Conservation (phyloP, 73 alveolate genomes). For the Tetrahymena malaccensis region DNA sequence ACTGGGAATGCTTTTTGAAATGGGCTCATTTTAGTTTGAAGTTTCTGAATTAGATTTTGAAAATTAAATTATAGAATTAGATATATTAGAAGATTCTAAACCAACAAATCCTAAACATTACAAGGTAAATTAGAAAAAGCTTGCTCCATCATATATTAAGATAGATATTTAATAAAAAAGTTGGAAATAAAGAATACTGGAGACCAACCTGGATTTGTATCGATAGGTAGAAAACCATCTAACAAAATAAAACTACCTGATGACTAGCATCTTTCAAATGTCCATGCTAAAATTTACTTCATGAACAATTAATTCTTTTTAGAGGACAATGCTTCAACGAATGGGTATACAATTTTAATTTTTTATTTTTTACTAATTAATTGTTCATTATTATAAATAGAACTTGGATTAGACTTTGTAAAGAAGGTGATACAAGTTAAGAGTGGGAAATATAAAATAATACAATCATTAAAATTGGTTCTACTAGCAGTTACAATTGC, state of each 20-base stretch:
- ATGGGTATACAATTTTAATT: constrained; percentile 11
- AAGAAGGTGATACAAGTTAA: constrained; percentile 14
- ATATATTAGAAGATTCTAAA: not conserved
- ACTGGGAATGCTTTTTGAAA: constrained; percentile 65
- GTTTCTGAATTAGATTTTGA: constrained; percentile 8
- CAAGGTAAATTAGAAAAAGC: not conserved
- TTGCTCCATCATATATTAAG: not conserved
- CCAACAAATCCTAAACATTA: not conserved
- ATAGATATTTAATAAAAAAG: not conserved
- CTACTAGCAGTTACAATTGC: constrained; percentile 30
- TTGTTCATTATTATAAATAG: not conserved
- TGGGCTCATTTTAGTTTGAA: constrained; percentile 69
- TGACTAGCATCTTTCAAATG: constrained; percentile 36
- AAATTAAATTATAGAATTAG: not conserved
- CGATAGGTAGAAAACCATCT: constrained; percentile 33
- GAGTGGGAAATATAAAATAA: constrained; percentile 9
- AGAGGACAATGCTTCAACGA: constrained; percentile 38
- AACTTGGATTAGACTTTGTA: constrained; percentile 36
- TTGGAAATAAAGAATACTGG: not conserved
- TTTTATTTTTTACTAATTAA: not conserved
- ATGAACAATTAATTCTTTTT: constrained; percentile 19
- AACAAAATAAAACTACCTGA: constrained; percentile 20
- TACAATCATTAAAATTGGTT: constrained; percentile 34
- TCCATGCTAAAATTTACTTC: constrained; percentile 36
- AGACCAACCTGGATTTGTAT: not conserved